A percentile compares a stretch with the other conserved stretches of the same genome.
Evolutionary conservation across 1,284 basidiomycete species (phyloP).

Genomic region (Taiwanofungus camphoratus): DNA sequence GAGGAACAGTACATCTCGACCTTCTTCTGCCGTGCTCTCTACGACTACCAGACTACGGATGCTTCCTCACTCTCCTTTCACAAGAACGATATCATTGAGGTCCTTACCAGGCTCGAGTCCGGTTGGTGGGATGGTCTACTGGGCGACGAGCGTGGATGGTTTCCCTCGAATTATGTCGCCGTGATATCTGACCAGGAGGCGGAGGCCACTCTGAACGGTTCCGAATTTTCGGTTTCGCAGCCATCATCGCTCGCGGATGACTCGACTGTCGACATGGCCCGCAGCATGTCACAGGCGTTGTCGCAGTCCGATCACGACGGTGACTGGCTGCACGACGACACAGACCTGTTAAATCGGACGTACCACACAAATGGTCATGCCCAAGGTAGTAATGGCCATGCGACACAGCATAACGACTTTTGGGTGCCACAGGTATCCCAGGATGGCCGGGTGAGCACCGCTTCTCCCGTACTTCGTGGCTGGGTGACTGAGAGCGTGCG

Average conservation of each 20-base stretch:
- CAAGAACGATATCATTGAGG: constrained; percentile 89
- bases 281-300: constrained; percentile 39
- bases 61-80: constrained; percentile 84
- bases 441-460: constrained; percentile 61
- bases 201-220: constrained; percentile 53
- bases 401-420: constrained; percentile 57
- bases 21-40: constrained; percentile 89
- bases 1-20: constrained; percentile 60
- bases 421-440: constrained; percentile 73
- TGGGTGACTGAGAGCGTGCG: constrained; percentile 8
- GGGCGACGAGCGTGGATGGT: constrained; percentile 90
- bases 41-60: constrained; percentile 89
- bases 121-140: constrained; percentile 99
- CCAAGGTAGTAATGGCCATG: constrained; percentile 12
- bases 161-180: constrained; percentile 93
- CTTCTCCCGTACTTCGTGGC: neutral
- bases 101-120: constrained; percentile 84
- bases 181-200: constrained; percentile 78
- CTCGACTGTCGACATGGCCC: constrained; percentile 45
- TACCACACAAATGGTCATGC: constrained; percentile 10
- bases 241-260: constrained; percentile 21
- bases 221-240: constrained; percentile 32
- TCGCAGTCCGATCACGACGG: constrained; percentile 29
- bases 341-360: constrained; percentile 14
- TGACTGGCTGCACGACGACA: constrained; percentile 25